These are phyloP conservation scores for Nakazawaea anatomiae DNA, from an alignment of 805 yeast species.

Conservation along the genomic window DNA sequence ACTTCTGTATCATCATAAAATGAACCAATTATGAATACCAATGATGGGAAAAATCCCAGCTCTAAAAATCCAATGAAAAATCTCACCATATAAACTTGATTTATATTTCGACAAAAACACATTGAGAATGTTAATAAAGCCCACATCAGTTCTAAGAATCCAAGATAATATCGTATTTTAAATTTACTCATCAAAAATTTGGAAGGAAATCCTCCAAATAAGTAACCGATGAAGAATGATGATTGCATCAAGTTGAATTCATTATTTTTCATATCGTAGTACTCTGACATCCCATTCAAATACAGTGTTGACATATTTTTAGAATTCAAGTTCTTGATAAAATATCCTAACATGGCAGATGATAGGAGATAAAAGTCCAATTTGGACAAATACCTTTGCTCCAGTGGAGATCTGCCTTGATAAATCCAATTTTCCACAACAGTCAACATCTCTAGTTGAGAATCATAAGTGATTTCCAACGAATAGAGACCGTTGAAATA, in stretches of 20 bases:
- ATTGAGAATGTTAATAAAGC: slow-evolving; percentile 33
- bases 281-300: slow-evolving; percentile 29
- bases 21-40: slow-evolving; percentile 36
- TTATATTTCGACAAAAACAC: slow-evolving; percentile 14
- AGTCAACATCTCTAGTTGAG: neutral
- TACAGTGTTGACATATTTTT: slow-evolving; percentile 28
- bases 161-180: slow-evolving; percentile 38
- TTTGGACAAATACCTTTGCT: slow-evolving; percentile 11
- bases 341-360: slow-evolving; percentile 20
- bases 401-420: neutral
- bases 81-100: slow-evolving; percentile 14
- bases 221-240: slow-evolving; percentile 34
- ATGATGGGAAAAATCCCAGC: slow-evolving; percentile 44
- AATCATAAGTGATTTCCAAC: no score
- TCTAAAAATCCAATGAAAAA: slow-evolving; percentile 39
- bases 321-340: slow-evolving; percentile 28
- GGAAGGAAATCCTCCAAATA: slow-evolving; percentile 46
- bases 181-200: slow-evolving; percentile 34
- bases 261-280: slow-evolving; percentile 22
- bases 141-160: slow-evolving; percentile 40
- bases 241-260: slow-evolving; percentile 4
- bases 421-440: neutral
- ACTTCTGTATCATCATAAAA: slow-evolving; percentile 29
- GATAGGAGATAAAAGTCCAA: slow-evolving; percentile 15
- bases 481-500: neutral